These are phyloP conservation scores for Pascua guehoae DNA, from an alignment of 1,284 basidiomycete genomes.

Conservation along the genomic window DNA sequence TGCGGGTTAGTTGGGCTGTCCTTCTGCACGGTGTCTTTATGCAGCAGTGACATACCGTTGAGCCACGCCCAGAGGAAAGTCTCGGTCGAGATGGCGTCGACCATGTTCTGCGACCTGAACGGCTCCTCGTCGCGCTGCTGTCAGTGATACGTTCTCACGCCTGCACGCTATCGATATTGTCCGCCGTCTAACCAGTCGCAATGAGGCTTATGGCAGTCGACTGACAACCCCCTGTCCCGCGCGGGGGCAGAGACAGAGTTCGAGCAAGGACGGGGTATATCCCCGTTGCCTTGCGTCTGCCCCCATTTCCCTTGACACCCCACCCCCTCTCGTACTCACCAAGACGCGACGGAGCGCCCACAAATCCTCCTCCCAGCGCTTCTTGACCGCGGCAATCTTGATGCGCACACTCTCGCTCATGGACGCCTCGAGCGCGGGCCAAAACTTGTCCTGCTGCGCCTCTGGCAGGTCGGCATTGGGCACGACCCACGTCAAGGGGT, in stretches of 20 bases:
- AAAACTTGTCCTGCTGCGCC: conserved; percentile 18
- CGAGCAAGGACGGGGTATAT: not conserved
- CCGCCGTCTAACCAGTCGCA: too few relatives aligned
- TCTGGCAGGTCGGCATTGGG: conserved; percentile 19
- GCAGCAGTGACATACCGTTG: conserved; percentile 56
- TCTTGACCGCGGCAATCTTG: conserved; percentile 55
- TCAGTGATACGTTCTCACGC: too few relatives aligned
- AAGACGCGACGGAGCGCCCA: conserved; percentile 37
- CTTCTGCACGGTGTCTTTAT: not conserved
- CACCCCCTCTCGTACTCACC: conserved; percentile 8
- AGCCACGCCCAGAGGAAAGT: conserved; percentile 82
- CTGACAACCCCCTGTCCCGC: not conserved
- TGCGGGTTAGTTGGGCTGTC: conserved; percentile 44
- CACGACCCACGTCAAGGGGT: conserved; percentile 72
- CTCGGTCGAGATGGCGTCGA: conserved; percentile 26
- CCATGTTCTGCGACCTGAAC: conserved; percentile 32
- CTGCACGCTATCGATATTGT: too few relatives aligned
- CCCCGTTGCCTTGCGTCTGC: not conserved
- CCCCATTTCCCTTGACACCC: not conserved
- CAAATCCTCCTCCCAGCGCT: conserved; percentile 63
- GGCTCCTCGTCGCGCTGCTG: conserved; percentile 15
- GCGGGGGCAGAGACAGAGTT: not conserved
- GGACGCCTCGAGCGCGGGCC: conserved; percentile 22
- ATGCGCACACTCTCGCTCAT: conserved; percentile 57
- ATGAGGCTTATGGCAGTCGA: not conserved